These are phyloP conservation scores for Boletus semigastroideus DNA, from an alignment of 1,284 basidiomycete species.

Conservation along the genomic window DNA sequence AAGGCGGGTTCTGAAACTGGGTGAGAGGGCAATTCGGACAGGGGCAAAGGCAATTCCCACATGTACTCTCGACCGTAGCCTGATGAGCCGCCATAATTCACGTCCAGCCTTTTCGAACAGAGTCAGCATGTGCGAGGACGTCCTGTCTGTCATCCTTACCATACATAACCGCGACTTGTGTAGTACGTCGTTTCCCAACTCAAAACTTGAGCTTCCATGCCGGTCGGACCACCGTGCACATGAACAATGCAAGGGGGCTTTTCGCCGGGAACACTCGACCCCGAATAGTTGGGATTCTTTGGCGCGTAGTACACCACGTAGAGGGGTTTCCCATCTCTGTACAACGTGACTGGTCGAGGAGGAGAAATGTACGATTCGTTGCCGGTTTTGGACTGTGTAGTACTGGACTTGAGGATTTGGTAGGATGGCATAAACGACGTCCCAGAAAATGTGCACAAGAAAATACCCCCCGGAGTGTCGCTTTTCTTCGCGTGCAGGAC, in stretches of 20 bases:
- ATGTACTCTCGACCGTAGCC: conserved; percentile 35
- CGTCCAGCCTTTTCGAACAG: conserved; percentile 29
- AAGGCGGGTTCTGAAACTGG: conserved; percentile 27
- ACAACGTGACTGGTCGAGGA: conserved; percentile 27
- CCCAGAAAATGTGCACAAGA: conserved; percentile 21
- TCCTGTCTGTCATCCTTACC: conserved; percentile 17
- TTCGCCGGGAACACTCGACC: conserved; percentile 27
- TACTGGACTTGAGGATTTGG: conserved; percentile 21
- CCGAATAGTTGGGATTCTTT: conserved; percentile 29
- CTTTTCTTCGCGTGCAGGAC: conserved; percentile 27
- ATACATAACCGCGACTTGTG: conserved; percentile 36
- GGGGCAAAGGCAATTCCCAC: conserved; percentile 10
- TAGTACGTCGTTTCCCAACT: conserved; percentile 31
- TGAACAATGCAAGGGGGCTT: conserved; percentile 32
- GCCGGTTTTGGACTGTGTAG: conserved; percentile 4
- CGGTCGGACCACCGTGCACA: conserved; percentile 31
- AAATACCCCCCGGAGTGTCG: conserved; percentile 28
- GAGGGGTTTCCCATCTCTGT: conserved; percentile 20
- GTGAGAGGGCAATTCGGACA: background rate
- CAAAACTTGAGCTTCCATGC: conserved; percentile 24
- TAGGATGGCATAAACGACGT: conserved; percentile 26
- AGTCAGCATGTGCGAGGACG: background rate
- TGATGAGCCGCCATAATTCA: conserved; percentile 33
- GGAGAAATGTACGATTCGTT: conserved; percentile 29
- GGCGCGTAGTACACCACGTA: conserved; percentile 33